Base-by-base conservation (phyloP, 2,329 filamentous ascomycete species). In the Exophiala dermatitidis region DNA sequence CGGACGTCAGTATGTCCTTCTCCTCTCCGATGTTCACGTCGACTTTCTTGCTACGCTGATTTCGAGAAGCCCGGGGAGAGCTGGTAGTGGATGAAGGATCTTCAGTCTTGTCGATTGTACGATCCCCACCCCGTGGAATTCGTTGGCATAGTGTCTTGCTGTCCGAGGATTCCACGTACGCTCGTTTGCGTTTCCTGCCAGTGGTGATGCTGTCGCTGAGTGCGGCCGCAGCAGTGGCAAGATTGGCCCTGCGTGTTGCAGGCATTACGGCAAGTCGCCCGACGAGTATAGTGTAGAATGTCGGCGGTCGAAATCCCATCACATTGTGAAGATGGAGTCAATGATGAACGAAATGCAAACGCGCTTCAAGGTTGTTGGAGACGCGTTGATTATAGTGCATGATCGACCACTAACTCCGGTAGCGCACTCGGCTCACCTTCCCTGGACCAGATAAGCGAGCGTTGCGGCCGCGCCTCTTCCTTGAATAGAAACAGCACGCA, bases 181-280 rank as follows among this genome's bases (percentile, higher is more conserved):
- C 45, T 29, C 48, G 48, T 48, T 58, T 58, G 10, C 55, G 55
- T 40, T 58, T 58, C 32, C 32, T 50, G 42, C 29, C 19, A 19
- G 19, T 46, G 26, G 28, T 30, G 3, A 37, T 43, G 2, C 3
- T 46, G 9, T 26, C 33, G 47, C 43, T 26, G 7, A 8, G 6
- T 8, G 33, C 28, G 10, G 29, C 5, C 8, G 32, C 6, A 30
- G 42, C 9, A 38, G 26, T 31, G 37, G 37, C 47, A 8, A 32
- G 4, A 3, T 8, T 33, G 33, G 43, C 29, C 37, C 48, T 50
- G 32, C 54, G 46, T 34, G 36, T 30, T n/a, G n/a, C 19, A 38
- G 54, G 54, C 54, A 57, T 57, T 45, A 2, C 32, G 28, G 1
- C 2, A 9, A 42, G 32, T 2, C 6, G 12, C 37, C 7, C 5